Evolutionary conservation across 2,329 filamentous ascomycete species (phyloP).

Genomic region (Hymenoscyphus scutula): DNA sequence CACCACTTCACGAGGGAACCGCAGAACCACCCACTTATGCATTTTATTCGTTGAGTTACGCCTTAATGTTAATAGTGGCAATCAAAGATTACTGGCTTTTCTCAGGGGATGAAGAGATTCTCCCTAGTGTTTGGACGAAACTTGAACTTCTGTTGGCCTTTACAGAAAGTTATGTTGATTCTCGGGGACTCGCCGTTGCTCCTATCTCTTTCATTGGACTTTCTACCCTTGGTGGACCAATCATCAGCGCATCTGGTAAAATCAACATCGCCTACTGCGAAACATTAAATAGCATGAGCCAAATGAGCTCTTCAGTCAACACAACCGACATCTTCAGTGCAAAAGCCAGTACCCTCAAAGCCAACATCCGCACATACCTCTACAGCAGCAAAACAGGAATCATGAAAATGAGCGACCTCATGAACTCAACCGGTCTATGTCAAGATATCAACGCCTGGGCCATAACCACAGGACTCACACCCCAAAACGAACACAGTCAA

Average conservation of each 20-base stretch:
- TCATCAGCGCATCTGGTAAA: constrained; percentile 27
- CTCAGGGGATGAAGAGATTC: constrained; percentile 20
- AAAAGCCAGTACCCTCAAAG: constrained; percentile 19
- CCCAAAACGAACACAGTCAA: constrained; percentile 9
- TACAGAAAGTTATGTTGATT: constrained; percentile 20
- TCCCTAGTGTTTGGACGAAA: constrained; percentile 17
- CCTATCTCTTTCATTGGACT: constrained; percentile 27
- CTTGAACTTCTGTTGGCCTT: constrained; percentile 23
- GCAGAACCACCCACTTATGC: constrained; percentile 24
- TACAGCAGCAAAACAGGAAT: constrained; percentile 21
- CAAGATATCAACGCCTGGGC: constrained; percentile 28
- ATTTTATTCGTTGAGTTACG: constrained; percentile 29
- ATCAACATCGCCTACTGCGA: constrained; percentile 29
- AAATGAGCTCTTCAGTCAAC: constrained; percentile 14
- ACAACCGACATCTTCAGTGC: constrained; percentile 15
- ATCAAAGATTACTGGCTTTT: constrained; percentile 29
- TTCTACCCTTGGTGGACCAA: constrained; percentile 24
- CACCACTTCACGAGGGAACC: constrained; percentile 17
- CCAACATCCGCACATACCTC: constrained; percentile 20
- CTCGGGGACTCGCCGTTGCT: constrained; percentile 22
- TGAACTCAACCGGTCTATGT: constrained; percentile 18
- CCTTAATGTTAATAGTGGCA: constrained; percentile 23
- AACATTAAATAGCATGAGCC: constrained; percentile 24
- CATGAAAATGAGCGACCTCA: constrained; percentile 21
- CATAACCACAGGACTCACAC: constrained; percentile 20